Evolutionary conservation across 495 filamentous ascomycete species (phyloP), one percentile per base, ranked within the genome.

Genomic region (Penicillium herquei): DNA sequence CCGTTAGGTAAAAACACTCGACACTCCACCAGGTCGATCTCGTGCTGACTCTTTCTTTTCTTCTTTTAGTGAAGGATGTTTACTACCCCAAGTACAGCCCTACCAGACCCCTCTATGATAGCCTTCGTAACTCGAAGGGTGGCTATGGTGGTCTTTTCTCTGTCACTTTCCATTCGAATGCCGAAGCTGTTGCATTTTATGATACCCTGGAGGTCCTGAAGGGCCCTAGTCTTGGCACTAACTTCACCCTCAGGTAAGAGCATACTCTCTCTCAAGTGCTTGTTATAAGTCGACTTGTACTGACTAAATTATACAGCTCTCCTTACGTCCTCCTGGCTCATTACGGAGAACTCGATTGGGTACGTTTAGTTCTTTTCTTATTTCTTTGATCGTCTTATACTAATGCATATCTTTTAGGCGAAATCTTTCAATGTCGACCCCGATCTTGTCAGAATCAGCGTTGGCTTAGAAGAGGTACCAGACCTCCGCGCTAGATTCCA

Each of bases 251-350:
- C 45, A 86, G 77, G 82, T 83, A 53, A 62, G 67, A 62, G 49
- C 12, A 17, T 16, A 14, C 7, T 16, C 9, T 16, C 1, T 1
- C 4, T 48, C 45, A 8, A 7, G 31, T 18, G 34, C 9, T 4
- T 17, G 31, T 26, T 26, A 26, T 26, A 26, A 26, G 4, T 2
- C 21, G 21, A 26, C 21, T 26, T 26, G 21, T 43, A 41, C 55
- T 52, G 39, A 60, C 6, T 21, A 14, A 6, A 13, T 5, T 13
- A 30, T 37, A 39, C 52, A 86, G 84, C 63, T 95, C 85, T 35
- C 94, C 95, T 8, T 98, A 96, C 61, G 90, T 93, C 31, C 71
- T 98, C 13, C 72, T 98, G 26, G 95, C 95, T 18, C 95, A 98
- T 68, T 98, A 94, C 57, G 75, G 82, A 51, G 95, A 98, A 78